These are phyloP conservation scores for Phoenix dactylifera DNA, from an alignment of 176 grass and related monocot genomes.

Conservation along the genomic window DNA sequence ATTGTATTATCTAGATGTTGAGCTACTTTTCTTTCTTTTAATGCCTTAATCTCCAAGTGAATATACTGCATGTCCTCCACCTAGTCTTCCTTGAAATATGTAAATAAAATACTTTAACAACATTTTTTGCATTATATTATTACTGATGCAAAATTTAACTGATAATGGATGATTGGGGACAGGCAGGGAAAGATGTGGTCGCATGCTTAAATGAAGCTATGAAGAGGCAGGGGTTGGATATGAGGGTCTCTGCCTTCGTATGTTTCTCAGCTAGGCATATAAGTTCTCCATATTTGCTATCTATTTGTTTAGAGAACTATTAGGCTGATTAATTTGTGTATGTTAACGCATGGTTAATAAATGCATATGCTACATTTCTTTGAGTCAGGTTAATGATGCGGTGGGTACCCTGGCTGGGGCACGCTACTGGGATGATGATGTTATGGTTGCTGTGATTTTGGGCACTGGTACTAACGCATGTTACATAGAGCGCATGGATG, in stretches of 20 bases:
- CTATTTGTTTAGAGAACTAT: too few species aligned
- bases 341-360: too few species aligned
- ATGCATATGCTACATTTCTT: background rate
- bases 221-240: constrained; percentile 34
- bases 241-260: constrained; percentile 35
- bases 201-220: constrained; percentile 33
- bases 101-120: too few species aligned
- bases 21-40: too few species aligned
- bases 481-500: constrained; percentile 37
- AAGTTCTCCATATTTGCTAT: too few species aligned
- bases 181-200: constrained; percentile 33
- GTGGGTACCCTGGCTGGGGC: constrained; percentile 38
- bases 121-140: too few species aligned
- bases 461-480: constrained; percentile 64
- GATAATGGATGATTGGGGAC: background rate
- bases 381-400: constrained; percentile 34
- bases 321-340: too few species aligned
- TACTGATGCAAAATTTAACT: background rate
- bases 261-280: background rate
- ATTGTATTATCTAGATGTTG: too few species aligned
- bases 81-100: too few species aligned
- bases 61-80: background rate
- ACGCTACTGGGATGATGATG: constrained; percentile 49
- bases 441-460: constrained; percentile 42
- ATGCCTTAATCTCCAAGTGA: too few species aligned